phyloP scores from a whole-genome alignment of 768 basidiomycete species.

The Hypsizygus marmoreus region DNA sequence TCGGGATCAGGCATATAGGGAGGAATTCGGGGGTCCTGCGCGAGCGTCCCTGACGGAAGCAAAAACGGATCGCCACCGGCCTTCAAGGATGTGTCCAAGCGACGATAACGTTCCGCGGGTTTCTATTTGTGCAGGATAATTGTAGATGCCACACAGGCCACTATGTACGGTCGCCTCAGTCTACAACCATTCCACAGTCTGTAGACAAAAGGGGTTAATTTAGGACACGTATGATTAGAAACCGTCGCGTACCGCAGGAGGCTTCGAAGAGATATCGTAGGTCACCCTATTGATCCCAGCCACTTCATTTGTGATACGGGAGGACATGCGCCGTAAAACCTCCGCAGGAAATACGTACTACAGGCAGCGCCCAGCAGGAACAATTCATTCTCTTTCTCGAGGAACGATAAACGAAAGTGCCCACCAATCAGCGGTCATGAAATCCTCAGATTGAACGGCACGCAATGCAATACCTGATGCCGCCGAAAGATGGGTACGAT shows the following conservation, averaged over 20 bases:
- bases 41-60: too few relatives aligned
- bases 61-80: slow-evolving; percentile 3
- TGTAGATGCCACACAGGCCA: too few relatives aligned
- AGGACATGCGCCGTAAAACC: slow-evolving; percentile 88
- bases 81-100: neutral
- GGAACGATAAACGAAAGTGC: slow-evolving; percentile 22
- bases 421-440: slow-evolving; percentile 99
- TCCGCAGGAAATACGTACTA: slow-evolving; percentile 97
- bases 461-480: slow-evolving; percentile 85
- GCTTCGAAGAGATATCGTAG: slow-evolving; percentile 96
- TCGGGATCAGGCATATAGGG: too few relatives aligned
- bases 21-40: too few relatives aligned
- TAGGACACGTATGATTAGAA: slow-evolving; percentile 5
- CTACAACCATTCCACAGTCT: slow-evolving; percentile 56
- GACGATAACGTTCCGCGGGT: slow-evolving; percentile 2
- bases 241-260: slow-evolving; percentile 71
- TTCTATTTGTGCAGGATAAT: too few relatives aligned
- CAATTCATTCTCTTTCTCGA: slow-evolving; percentile 3
- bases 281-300: slow-evolving; percentile 95
- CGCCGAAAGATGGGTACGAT: slow-evolving; percentile 12
- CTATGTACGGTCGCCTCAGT: neutral
- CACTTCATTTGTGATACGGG: slow-evolving; percentile 97
- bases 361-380: slow-evolving; percentile 21
- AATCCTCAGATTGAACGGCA: slow-evolving; percentile 97
- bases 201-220: slow-evolving; percentile 12